phyloP scores from a whole-genome alignment of 208 protist species.

The Hexamita inflata region DNA sequence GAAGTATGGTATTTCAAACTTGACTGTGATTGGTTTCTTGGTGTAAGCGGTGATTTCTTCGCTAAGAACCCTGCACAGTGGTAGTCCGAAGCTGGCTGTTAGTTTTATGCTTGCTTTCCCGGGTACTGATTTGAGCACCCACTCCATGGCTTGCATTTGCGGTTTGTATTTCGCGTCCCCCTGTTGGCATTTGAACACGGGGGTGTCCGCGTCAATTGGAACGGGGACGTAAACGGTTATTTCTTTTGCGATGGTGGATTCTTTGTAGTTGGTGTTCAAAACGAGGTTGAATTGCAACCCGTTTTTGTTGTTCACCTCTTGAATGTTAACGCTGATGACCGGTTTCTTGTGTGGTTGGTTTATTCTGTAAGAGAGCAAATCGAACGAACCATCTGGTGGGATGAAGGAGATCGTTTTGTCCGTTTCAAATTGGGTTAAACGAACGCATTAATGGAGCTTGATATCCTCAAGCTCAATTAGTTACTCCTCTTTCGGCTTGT shows the following conservation, averaged over 20 bases:
- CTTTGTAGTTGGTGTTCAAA: not conserved
- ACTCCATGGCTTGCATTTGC: not conserved
- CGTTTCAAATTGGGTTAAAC: not conserved
- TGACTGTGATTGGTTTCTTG: not conserved
- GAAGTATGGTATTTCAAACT: not conserved
- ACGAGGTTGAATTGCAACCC: not conserved
- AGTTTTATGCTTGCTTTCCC: not conserved
- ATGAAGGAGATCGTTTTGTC: not conserved
- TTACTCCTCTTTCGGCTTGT: not conserved
- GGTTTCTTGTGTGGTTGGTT: not conserved
- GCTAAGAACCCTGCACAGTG: not conserved
- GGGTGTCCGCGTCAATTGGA: not conserved
- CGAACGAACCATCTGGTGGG: not conserved
- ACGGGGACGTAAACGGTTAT: not conserved
- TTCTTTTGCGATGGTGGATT: not conserved
- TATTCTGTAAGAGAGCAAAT: not conserved
- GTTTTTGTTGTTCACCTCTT: not conserved
- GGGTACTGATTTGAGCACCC: not conserved
- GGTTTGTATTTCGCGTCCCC: not conserved
- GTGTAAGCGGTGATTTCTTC: not conserved
- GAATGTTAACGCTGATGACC: not conserved
- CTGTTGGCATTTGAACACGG: not conserved
- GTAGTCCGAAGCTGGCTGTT: not conserved
- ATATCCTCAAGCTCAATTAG: not conserved
- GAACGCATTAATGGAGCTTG: not conserved